Evolutionary conservation across 129 eudicot genomes (phyloP).

Genomic region (Silybum marianum): DNA sequence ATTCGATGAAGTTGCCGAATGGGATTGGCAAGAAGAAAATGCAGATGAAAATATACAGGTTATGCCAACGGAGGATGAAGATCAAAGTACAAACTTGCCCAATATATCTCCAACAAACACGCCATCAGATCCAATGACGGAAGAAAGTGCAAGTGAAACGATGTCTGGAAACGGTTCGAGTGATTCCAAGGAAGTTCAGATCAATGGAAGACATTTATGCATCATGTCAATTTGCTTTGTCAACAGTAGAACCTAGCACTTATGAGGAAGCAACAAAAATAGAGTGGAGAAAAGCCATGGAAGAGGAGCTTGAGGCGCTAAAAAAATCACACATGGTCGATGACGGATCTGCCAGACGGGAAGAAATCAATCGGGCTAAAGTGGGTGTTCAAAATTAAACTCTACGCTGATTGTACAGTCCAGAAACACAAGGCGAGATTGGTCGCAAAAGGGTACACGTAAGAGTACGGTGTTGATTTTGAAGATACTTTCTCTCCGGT

Average conservation of each 20-base stretch:
- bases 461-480: background rate
- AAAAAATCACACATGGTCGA: background rate
- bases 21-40: no score
- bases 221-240: background rate
- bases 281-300: background rate
- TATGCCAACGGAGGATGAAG: no score
- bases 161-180: no score
- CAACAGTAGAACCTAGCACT: background rate
- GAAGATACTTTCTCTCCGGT: background rate
- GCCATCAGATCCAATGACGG: no score
- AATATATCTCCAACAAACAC: no score
- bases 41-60: no score
- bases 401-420: background rate
- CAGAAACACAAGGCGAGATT: background rate
- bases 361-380: background rate
- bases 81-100: no score
- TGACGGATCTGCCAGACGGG: background rate
- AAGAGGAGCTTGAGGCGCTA: background rate
- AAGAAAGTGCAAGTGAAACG: no score
- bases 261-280: background rate
- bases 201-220: background rate
- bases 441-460: background rate
- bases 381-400: conserved; percentile 7
- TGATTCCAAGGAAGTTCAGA: background rate
- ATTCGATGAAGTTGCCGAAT: background rate